phyloP scores from a whole-genome alignment of 169 alveolate species.

The Plasmodium gonderi region DNA sequence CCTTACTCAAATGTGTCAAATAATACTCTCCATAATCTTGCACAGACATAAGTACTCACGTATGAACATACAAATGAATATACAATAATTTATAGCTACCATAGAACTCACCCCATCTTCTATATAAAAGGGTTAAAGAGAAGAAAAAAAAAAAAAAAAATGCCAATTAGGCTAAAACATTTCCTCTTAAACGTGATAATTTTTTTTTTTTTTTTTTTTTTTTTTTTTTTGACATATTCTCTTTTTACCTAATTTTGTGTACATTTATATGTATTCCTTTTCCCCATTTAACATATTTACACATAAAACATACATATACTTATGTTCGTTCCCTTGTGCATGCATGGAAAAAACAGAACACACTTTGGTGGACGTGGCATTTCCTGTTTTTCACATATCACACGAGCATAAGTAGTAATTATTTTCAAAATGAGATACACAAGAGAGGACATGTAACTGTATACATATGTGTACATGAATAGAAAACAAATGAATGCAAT shows the following conservation, averaged over 20 bases:
- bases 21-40: background rate
- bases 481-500: no score
- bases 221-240: background rate
- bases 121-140: background rate
- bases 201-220: background rate
- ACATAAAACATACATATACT: no score
- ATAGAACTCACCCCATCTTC: background rate
- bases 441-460: no score
- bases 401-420: no score
- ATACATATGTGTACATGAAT: no score
- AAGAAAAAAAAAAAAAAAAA: background rate
- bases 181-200: background rate
- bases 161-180: no score
- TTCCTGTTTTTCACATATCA: background rate
- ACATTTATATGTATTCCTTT: no score
- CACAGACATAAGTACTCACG: background rate
- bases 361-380: background rate
- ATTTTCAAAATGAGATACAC: no score
- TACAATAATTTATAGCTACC: background rate
- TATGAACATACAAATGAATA: background rate
- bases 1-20: background rate
- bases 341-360: background rate
- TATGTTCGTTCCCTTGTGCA: no score
- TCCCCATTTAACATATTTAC: no score
- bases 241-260: background rate